Base-by-base conservation (phyloP, 257 asterid genomes). In the Rubia yunnanensis region DNA sequence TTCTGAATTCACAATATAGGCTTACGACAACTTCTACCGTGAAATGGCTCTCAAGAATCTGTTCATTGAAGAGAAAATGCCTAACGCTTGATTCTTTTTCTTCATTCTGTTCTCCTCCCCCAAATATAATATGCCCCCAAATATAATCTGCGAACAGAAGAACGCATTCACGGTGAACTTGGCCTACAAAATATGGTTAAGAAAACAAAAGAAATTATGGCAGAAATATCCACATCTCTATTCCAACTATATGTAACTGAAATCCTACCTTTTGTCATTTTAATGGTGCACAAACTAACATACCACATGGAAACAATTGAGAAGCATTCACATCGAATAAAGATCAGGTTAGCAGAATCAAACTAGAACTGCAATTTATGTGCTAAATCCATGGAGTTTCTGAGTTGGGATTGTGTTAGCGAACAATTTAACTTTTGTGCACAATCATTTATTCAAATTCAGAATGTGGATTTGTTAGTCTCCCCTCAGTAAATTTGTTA, bases 41-140 rank as follows among this genome's bases (percentile, higher is more conserved):
- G 98, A 89, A 60, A 92, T 92, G 71, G 85, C 88, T 83, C 75
- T 92, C 94, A 89, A 79, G 85, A 92, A 92, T 56, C 96, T 86
- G 68, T 79, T 92, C 6, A 92, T 27, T 2, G 96, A 85, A 72
- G 97, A 87, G 84, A 92, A 87, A 61, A 92, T 73, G 70, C 89
- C 77, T 15, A 87, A 87, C 36, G 95, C 98, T 80, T 92, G 96
- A 80, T 50, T 83, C 87, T 38, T 85, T 79, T 66, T 81, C 91
- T 41, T 72, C 38, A 35, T 80, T 73, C 58, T 74, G 85, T 70
- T 79, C 81, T 27, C 73, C 77, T 54, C 78, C 91, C 52, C 92
- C 91, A 74, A 85, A n/a, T n/a, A n/a, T n/a, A n/a, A n/a, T n/a
- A n/a, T n/a, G n/a, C n/a, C n/a, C n/a, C n/a, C n/a, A n/a, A n/a